These are phyloP conservation scores for Purpureocillium lavendulum DNA, from an alignment of 2,329 filamentous ascomycete genomes.

Conservation along the genomic window DNA sequence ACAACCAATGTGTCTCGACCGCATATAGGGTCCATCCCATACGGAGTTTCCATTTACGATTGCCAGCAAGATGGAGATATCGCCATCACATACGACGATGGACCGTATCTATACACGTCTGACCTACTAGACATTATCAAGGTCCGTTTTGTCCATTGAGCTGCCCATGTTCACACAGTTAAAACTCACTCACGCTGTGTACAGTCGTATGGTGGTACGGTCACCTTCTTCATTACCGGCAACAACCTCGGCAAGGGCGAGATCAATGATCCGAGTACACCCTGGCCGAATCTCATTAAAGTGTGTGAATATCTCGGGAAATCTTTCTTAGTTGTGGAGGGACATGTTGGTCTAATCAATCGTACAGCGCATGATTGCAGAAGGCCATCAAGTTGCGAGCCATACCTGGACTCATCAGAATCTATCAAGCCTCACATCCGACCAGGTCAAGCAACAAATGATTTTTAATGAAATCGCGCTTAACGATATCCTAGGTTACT, in stretches of 20 bases:
- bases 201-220: slow-evolving; percentile 23
- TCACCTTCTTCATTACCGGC: slow-evolving; percentile 28
- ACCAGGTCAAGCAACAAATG: slow-evolving; percentile 30
- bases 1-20: slow-evolving; percentile 44
- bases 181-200: too few relatives aligned
- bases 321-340: too few relatives aligned
- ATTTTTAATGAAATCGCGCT: slow-evolving; percentile 33
- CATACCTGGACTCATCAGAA: slow-evolving; percentile 40
- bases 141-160: slow-evolving; percentile 6
- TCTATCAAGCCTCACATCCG: slow-evolving; percentile 24
- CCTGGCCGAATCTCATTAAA: slow-evolving; percentile 24
- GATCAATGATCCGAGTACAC: slow-evolving; percentile 28
- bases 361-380: slow-evolving; percentile 33
- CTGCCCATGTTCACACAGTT: too few relatives aligned
- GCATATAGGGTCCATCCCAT: slow-evolving; percentile 42
- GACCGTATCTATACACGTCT: slow-evolving; percentile 32
- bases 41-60: slow-evolving; percentile 43
- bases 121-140: slow-evolving; percentile 28
- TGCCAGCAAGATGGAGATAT: slow-evolving; percentile 25
- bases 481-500: slow-evolving; percentile 28
- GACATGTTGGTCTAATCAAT: too few relatives aligned
- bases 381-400: slow-evolving; percentile 52
- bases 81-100: slow-evolving; percentile 38
- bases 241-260: slow-evolving; percentile 28
- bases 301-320: too few relatives aligned